Evolutionary conservation across 2,329 filamentous ascomycete genomes (phyloP).

Genomic region (Fusarium chuoi): DNA sequence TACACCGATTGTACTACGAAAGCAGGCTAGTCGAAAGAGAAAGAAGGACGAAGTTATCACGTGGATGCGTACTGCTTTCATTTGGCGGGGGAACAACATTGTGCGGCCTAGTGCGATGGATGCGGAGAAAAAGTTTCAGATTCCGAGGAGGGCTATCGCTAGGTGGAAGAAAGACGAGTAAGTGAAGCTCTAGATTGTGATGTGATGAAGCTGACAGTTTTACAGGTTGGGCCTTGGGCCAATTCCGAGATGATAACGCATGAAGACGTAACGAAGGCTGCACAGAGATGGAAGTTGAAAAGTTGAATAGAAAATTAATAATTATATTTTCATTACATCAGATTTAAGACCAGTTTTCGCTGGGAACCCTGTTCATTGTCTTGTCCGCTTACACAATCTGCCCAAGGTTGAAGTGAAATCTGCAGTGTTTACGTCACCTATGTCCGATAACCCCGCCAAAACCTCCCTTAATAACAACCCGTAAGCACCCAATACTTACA

Average conservation of each 20-base stretch:
- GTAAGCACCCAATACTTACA: not conserved
- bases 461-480: not conserved
- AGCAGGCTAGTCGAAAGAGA: slow-evolving; percentile 16
- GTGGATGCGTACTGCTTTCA: slow-evolving; percentile 11
- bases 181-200: not conserved
- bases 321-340: slow-evolving; percentile 2
- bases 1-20: slow-evolving; percentile 19
- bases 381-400: slow-evolving; percentile 16
- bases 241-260: not conserved
- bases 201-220: not conserved
- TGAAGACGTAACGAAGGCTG: not conserved
- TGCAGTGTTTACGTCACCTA: slow-evolving; percentile 29
- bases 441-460: slow-evolving; percentile 38
- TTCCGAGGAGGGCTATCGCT: slow-evolving; percentile 21
- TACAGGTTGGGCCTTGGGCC: slow-evolving; percentile 2
- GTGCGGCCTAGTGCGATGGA: slow-evolving; percentile 7
- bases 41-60: slow-evolving; percentile 19
- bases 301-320: slow-evolving; percentile 11
- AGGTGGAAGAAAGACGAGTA: slow-evolving; percentile 7
- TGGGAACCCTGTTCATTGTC: not conserved
- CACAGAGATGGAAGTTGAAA: not conserved
- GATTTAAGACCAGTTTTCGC: not conserved
- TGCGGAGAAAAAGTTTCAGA: slow-evolving; percentile 17
- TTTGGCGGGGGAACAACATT: not conserved
- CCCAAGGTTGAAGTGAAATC: not conserved